A percentile compares a stretch with the other conserved stretches of the same genome.
phyloP scores from a whole-genome alignment of 208 protist genomes.

The Leishmania braziliensis region DNA sequence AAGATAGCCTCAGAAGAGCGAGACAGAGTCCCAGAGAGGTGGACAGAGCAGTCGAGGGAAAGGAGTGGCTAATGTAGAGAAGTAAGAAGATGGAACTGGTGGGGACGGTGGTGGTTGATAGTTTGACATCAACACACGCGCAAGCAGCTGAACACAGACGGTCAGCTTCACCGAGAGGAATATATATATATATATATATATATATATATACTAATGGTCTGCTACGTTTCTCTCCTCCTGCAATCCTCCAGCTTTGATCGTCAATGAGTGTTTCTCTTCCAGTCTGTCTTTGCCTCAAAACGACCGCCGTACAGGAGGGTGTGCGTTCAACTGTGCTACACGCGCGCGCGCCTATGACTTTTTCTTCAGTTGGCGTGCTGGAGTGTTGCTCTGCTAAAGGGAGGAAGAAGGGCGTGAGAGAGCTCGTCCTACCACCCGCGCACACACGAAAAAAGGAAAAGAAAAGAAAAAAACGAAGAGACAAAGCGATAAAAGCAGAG shows the following conservation, averaged over 20 bases:
- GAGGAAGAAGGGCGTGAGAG: background rate
- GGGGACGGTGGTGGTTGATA: background rate
- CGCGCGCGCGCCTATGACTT: background rate
- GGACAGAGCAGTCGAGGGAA: background rate
- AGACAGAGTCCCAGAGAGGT: background rate
- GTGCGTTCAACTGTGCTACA: background rate
- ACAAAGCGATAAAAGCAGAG: constrained; percentile 1
- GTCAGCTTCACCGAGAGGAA: background rate
- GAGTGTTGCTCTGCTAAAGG: background rate
- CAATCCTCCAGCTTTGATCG: background rate
- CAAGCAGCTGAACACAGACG: constrained; percentile 8
- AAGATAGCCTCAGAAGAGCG: background rate
- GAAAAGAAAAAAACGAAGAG: constrained; percentile 23
- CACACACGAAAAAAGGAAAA: background rate
- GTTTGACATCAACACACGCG: background rate
- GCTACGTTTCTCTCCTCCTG: background rate
- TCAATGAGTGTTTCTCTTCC: background rate
- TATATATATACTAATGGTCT: background rate
- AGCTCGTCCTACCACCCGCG: background rate
- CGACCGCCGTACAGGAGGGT: background rate
- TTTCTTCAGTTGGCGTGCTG: background rate
- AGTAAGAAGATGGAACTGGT: background rate
- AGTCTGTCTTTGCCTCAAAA: background rate
- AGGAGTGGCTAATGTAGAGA: background rate
- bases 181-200: background rate